These are phyloP conservation scores for Lichtheimia corymbifera DNA, from an alignment of 371 early-diverging fungal genomes.

Conservation along the genomic window DNA sequence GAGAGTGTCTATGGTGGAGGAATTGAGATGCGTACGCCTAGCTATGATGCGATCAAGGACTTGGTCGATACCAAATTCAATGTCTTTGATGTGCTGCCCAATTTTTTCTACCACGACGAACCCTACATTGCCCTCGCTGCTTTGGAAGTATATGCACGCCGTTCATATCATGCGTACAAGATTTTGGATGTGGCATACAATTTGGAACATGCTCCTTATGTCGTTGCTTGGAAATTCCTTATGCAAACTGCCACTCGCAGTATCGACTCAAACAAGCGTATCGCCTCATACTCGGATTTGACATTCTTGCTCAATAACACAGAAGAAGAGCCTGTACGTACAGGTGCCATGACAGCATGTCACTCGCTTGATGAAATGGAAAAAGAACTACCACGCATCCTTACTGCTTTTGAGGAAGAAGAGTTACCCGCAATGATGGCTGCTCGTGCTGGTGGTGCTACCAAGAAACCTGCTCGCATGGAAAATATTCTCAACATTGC, in stretches of 20 bases:
- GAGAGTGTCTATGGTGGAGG: constrained; percentile 78
- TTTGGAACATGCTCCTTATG: constrained; percentile 67
- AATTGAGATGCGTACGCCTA: constrained; percentile 72
- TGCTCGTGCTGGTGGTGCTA: constrained; percentile 12
- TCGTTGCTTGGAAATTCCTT: constrained; percentile 82
- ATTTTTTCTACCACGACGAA: constrained; percentile 89
- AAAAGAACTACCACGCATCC: constrained; percentile 51
- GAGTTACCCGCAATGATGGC: constrained; percentile 37
- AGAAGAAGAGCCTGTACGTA: constrained; percentile 66
- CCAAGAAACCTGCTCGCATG: constrained; percentile 35
- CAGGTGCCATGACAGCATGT: constrained; percentile 70
- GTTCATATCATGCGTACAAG: constrained; percentile 95
- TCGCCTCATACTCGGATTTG: constrained; percentile 71
- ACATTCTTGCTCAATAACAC: constrained; percentile 67
- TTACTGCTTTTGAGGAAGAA: constrained; percentile 55
- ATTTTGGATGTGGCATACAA: constrained; percentile 80
- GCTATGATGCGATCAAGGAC: constrained; percentile 83
- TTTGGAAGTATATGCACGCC: constrained; percentile 93
- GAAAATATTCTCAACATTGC: constrained; percentile 85
- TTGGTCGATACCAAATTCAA: constrained; percentile 92
- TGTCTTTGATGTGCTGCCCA: constrained; percentile 92
- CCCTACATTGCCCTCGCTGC: constrained; percentile 84
- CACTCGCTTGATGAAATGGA: constrained; percentile 58
- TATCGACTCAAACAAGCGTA: constrained; percentile 66
- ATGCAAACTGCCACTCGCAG: constrained; percentile 58